These are phyloP conservation scores for Tricholoma terreum DNA, from an alignment of 768 basidiomycete species.

Conservation along the genomic window DNA sequence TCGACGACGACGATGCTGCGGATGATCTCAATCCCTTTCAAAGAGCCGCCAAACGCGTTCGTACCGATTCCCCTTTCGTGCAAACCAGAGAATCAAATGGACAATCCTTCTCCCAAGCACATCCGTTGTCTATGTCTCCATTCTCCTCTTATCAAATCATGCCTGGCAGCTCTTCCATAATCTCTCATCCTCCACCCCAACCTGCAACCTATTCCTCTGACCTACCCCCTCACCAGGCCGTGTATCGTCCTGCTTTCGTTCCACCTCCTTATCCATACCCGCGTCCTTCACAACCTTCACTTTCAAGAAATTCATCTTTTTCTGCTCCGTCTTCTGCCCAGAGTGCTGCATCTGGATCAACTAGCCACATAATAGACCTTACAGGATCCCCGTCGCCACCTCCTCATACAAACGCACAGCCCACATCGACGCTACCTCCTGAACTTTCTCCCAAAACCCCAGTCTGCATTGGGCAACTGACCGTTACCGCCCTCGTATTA, in stretches of 20 bases:
- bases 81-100: slow-evolving; percentile 7
- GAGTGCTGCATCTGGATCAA: slow-evolving; percentile 17
- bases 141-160: slow-evolving; percentile 23
- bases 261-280: slow-evolving; percentile 23
- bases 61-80: slow-evolving; percentile 29
- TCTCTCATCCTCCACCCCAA: background rate
- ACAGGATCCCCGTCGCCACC: slow-evolving; percentile 62
- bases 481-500: slow-evolving; percentile 81
- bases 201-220: slow-evolving; percentile 10
- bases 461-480: slow-evolving; percentile 83
- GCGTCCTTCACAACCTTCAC: slow-evolving; percentile 23
- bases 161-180: slow-evolving; percentile 13
- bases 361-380: slow-evolving; percentile 69
- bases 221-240: slow-evolving; percentile 17
- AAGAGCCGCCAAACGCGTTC: slow-evolving; percentile 41
- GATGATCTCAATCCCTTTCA: slow-evolving; percentile 32
- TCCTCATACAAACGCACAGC: slow-evolving; percentile 28
- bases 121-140: slow-evolving; percentile 10
- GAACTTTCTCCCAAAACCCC: slow-evolving; percentile 78
- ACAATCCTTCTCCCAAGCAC: slow-evolving; percentile 3
- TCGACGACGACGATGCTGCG: slow-evolving; percentile 58
- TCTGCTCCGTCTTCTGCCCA: slow-evolving; percentile 18
- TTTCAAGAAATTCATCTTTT: slow-evolving; percentile 19
- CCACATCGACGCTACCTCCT: slow-evolving; percentile 37
- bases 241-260: slow-evolving; percentile 51